Evolutionary conservation across 345 rosid genomes (phyloP).

Genomic region (Citrus sp.): DNA sequence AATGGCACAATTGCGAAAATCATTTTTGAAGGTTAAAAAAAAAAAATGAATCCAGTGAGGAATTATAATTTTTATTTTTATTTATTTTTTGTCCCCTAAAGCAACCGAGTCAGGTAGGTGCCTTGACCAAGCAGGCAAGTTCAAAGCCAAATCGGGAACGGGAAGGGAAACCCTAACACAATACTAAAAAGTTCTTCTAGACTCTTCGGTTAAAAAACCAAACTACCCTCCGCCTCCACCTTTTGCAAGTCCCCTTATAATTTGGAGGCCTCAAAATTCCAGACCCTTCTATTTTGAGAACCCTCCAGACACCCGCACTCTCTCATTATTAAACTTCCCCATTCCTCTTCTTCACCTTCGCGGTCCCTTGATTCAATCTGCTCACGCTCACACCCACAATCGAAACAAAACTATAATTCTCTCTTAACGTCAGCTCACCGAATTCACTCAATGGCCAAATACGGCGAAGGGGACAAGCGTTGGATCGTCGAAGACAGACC

Average conservation of each 20-base stretch:
- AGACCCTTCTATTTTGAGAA: not conserved
- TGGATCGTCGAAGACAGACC: slow-evolving; percentile 97
- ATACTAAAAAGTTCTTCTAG: not conserved
- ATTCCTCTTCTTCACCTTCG: too few species aligned
- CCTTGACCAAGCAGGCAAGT: too few species aligned
- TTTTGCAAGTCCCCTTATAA: not conserved
- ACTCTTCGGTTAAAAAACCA: not conserved
- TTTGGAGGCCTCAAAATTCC: not conserved
- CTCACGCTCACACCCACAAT: too few species aligned
- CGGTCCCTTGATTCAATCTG: not conserved
- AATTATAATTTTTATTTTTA: too few species aligned
- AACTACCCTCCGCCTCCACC: not conserved
- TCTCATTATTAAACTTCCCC: too few species aligned
- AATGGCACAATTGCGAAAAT: too few species aligned
- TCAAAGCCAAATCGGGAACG: not conserved
- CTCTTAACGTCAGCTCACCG: not conserved
- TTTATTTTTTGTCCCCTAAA: not conserved
- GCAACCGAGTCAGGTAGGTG: not conserved
- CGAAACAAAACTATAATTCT: too few species aligned
- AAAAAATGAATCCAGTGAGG: too few species aligned
- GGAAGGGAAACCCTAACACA: slow-evolving; percentile 13
- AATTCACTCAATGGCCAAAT: slow-evolving; percentile 62
- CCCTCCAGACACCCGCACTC: not conserved
- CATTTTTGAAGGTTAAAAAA: too few species aligned
- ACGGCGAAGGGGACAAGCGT: slow-evolving; percentile 96